Percentiles rank a stretch among this genome's conserved stretches.
Evolutionary conservation across 441 rosid species (phyloP).

Genomic region (Pelargonium cotyledonis): DNA sequence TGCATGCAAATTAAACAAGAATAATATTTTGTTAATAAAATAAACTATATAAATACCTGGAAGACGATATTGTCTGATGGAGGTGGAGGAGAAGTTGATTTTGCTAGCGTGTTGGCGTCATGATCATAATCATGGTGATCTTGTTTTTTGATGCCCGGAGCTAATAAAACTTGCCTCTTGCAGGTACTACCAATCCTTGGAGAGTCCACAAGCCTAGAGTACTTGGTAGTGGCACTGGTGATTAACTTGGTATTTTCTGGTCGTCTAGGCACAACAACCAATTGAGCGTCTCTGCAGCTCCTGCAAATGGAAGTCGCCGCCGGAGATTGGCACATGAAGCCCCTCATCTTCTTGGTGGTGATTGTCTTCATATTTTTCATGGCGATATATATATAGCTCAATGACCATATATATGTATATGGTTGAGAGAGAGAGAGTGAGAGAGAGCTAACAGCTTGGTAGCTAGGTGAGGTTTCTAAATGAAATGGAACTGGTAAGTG

Average conservation of each 20-base stretch:
- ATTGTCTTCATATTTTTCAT: slow-evolving; percentile 7
- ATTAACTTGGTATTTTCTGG: slow-evolving; percentile 22
- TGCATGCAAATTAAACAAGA: too few relatives aligned
- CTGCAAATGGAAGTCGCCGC: slow-evolving; percentile 42
- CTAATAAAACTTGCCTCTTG: slow-evolving; percentile 16
- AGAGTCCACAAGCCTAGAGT: slow-evolving; percentile 32
- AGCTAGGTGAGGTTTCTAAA: too few relatives aligned
- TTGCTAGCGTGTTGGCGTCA: slow-evolving; percentile 6
- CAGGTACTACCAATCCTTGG: slow-evolving; percentile 14
- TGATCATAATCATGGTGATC: slow-evolving; percentile 4
- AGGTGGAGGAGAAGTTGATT: background rate
- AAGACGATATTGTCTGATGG: background rate
- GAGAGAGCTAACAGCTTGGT: too few relatives aligned
- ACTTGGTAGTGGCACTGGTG: slow-evolving; percentile 14
- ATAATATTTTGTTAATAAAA: too few relatives aligned
- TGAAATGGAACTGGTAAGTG: too few relatives aligned
- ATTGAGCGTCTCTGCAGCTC: slow-evolving; percentile 32
- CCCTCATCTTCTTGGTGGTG: slow-evolving; percentile 30
- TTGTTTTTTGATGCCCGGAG: background rate
- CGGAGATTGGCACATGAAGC: slow-evolving; percentile 54
- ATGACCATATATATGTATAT: too few relatives aligned
- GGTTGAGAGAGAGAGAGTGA: too few relatives aligned
- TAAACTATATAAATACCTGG: too few relatives aligned
- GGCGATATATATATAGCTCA: too few relatives aligned
- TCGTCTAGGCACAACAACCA: slow-evolving; percentile 35